phyloP scores from a whole-genome alignment of 768 basidiomycete genomes.

The Lactifluus subvellereus region DNA sequence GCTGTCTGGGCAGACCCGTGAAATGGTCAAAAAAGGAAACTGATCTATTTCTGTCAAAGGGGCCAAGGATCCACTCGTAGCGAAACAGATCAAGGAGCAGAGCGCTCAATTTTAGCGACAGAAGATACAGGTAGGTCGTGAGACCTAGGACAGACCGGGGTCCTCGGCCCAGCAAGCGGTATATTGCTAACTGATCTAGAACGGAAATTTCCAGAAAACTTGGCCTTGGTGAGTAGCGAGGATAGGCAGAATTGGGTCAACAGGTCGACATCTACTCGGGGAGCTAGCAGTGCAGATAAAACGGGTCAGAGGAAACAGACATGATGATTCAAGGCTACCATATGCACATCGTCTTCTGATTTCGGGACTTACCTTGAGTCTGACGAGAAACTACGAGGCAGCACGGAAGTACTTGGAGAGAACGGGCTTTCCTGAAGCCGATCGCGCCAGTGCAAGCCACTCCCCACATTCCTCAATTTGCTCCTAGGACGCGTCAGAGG shows the following conservation, averaged over 20 bases:
- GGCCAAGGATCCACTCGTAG: background rate
- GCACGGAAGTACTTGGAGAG: conserved; percentile 11
- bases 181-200: background rate
- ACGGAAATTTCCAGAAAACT: background rate
- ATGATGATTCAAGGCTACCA: background rate
- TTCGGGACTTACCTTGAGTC: background rate
- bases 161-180: background rate
- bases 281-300: background rate
- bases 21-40: background rate
- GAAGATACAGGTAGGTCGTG: background rate
- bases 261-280: background rate
- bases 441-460: conserved; percentile 8
- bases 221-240: background rate
- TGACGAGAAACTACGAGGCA: background rate
- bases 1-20: no score
- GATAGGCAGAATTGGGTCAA: background rate
- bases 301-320: background rate
- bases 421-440: background rate
- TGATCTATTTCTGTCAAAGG: background rate
- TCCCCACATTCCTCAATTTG: conserved; percentile 4
- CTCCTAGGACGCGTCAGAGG: background rate
- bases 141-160: background rate
- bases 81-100: background rate
- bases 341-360: background rate
- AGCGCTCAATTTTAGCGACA: background rate